phyloP scores from a whole-genome alignment of 768 basidiomycete genomes.

The Psilocybe sp. region DNA sequence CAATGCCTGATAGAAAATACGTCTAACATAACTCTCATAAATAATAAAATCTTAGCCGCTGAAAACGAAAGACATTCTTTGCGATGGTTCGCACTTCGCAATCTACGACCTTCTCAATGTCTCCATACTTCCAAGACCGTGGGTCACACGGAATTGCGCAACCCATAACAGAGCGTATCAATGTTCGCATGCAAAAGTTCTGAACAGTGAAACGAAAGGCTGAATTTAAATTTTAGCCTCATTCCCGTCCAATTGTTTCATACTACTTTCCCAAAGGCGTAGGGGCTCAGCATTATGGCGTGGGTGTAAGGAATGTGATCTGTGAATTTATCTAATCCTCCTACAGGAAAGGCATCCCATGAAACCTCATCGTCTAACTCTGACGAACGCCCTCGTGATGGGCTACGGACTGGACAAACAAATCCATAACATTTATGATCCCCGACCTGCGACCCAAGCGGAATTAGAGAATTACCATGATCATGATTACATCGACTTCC shows the following conservation, averaged over 20 bases:
- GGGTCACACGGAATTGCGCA: conserved; percentile 69
- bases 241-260: conserved; percentile 88
- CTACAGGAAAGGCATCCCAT: conserved; percentile 93
- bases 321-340: background rate
- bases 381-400: conserved; percentile 94
- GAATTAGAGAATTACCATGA: conserved; percentile 94
- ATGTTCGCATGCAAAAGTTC: conserved; percentile 44
- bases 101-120: conserved; percentile 63
- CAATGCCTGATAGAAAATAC: no score
- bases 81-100: conserved; percentile 46
- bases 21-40: no score
- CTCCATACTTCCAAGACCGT: conserved; percentile 74
- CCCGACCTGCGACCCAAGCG: conserved; percentile 81
- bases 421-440: conserved; percentile 89
- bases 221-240: conserved; percentile 37
- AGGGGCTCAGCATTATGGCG: conserved; percentile 96
- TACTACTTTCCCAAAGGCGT: conserved; percentile 96
- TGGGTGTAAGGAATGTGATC: conserved; percentile 33
- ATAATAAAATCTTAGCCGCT: no score
- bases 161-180: conserved; percentile 76
- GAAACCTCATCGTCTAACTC: conserved; percentile 95
- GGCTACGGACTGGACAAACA: conserved; percentile 96
- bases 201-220: conserved; percentile 24
- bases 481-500: conserved; percentile 91
- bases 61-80: no score